Evolutionary conservation across 371 early-diverging fungal genomes (phyloP), one percentile per base, ranked within the genome.

Genomic region (Parasitella parasitica): DNA sequence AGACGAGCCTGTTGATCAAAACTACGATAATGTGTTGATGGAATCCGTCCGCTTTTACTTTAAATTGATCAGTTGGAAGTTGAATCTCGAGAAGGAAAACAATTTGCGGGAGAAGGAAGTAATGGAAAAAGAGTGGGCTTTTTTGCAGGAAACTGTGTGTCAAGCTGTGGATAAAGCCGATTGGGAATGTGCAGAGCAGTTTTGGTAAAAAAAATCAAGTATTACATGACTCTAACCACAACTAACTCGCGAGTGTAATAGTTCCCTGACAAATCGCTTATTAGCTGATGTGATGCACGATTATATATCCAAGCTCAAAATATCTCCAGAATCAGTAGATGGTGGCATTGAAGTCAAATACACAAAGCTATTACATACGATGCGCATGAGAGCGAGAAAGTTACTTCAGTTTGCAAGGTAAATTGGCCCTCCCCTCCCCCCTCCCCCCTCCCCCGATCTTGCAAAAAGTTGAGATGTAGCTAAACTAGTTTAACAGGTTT

Each of bases 61-160:
- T 61, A 85, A 84, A 51, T 77, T 94, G 49, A 77, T 94, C 7
- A 84, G 82, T 4, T 91, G 86, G 85, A 90, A 89, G 62, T 72
- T 89, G 27, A 74, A 71, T 38, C 62, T 72, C 46, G 81, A 80
- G 54, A 76, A 72, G 53, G 79, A 85, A 58, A 85, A 86, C 52
- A 85, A 84, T 49, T 73, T 86, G 30, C 84, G 89, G 60, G 91
- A 91, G 66, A 87, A 90, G 22, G 94, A 91, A 68, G 80, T 90
- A 4, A 79, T 95, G 67, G 92, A 93, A 57, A 83, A 77, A 55
- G 93, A 94, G 70, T 94, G 94, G 94, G 81, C 85, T 9, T 90
- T 90, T 55, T 57, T 93, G 48, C 73, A 73, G 34, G 78, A 77
- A n/a, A 83, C 81, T 0, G 80, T 93, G 1, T 88, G 89, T 57